A percentile compares a stretch with the other conserved stretches of the same genome.
Evolutionary conservation across 139 green algal species (phyloP).

Genomic region (Chlamydomonas sphaeroides): DNA sequence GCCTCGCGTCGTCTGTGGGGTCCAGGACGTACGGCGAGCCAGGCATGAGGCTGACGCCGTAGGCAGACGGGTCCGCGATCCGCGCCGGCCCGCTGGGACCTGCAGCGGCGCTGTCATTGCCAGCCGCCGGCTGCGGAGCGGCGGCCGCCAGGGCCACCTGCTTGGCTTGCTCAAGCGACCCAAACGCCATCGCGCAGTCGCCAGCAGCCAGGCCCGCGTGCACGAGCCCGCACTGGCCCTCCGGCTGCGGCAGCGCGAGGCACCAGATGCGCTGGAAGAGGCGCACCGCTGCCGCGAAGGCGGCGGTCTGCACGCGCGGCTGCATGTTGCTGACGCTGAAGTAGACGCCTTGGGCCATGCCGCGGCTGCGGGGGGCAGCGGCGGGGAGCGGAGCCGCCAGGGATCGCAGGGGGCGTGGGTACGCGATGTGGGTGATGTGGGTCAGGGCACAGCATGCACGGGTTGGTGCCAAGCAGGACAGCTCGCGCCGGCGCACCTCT

Average conservation of each 20-base stretch:
- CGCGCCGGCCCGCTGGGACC: no score
- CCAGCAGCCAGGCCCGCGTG: conserved; percentile 1
- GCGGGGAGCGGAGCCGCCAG: no score
- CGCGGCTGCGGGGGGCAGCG: background rate
- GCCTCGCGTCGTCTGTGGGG: background rate
- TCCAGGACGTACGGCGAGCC: conserved; percentile 8
- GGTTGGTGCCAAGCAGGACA: no score
- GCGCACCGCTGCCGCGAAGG: background rate
- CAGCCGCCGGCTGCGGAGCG: no score
- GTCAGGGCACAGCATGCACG: no score
- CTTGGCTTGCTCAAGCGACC: conserved; percentile 17
- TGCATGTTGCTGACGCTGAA: background rate
- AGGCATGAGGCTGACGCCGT: no score
- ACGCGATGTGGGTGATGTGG: no score
- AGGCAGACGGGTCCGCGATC: no score
- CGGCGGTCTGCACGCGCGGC: background rate
- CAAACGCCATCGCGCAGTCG: background rate
- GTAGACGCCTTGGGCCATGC: background rate
- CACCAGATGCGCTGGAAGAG: background rate
- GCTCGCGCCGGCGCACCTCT: background rate
- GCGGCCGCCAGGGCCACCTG: no score
- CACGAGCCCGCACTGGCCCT: background rate
- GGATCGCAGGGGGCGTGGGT: no score
- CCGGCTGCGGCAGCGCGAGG: background rate
- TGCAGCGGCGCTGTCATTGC: no score